Evolutionary conservation across 2,329 filamentous ascomycete genomes (phyloP), one percentile per base, ranked within the genome.

Genomic region (Niveomyces coronatus): DNA sequence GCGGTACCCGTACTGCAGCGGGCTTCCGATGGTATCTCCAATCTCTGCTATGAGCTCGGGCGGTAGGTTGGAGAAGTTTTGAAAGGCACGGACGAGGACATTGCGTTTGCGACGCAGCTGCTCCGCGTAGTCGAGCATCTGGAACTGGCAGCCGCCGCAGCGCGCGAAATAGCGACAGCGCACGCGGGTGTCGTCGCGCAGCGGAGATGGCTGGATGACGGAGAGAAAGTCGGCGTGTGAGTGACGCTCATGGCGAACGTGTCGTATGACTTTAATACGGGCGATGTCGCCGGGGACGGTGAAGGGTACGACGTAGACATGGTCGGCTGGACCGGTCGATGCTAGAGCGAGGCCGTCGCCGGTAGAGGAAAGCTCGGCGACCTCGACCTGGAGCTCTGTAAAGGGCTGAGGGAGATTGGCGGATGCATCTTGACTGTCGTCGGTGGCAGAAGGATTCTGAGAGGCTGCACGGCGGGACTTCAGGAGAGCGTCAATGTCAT

Each of bases 141-240:
- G 91, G 59, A 96, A 88, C 62, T 98, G 91, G 56, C 91, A 98
- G 22, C 91, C 91, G 9, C 82, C 85, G 61, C 91, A 98, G 39
- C 70, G 73, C 28, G 76, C 67, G 54, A 98, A 98, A 67, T 98
- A 96, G 50, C 76, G 72, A 65, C 91, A 98, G 40, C 71, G 71
- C 49, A 94, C 71, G 16, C 84, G 76, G 26, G 71, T 69, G 51
- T 91, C 83, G 51, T 94, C 81, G 50, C 91, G 81, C 39, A 81
- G 67, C 1, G 78, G 71, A 0, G 85, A 87, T 0, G 88, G 79
- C 41, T 73, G 75, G 24, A 79, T 64, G 29, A 96, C 74, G 43
- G 80, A 80, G 53, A 96, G 53, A 51, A 94, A 86, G 62, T 96
- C 89, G 48, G 86, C 80, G 35, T 82, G 65, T 16, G 80, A 81